phyloP scores from a whole-genome alignment of 2,329 filamentous ascomycete species.

The Botrytis fragariae region DNA sequence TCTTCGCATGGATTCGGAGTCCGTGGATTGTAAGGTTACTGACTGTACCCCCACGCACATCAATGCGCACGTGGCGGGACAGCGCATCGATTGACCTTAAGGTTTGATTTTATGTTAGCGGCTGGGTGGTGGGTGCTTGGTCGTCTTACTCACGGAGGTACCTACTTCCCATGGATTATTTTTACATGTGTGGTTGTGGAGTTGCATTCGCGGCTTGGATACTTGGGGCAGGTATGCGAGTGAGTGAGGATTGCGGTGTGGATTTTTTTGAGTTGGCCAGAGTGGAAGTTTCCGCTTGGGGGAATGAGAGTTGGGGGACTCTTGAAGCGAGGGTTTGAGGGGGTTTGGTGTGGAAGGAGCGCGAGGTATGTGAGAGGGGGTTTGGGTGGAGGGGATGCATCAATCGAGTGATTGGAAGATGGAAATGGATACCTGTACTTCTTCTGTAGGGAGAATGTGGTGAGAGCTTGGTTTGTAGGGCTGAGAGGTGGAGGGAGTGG shows the following conservation, averaged over 20 bases:
- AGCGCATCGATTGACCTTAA: neutral
- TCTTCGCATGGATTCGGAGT: no score
- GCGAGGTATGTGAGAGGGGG: neutral
- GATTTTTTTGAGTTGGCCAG: neutral
- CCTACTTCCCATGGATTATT: neutral
- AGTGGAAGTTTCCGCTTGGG: neutral
- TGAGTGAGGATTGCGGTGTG: neutral
- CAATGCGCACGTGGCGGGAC: neutral
- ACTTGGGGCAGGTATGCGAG: neutral
- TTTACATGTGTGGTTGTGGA: neutral
- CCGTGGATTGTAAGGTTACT: neutral
- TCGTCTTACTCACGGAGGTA: no score
- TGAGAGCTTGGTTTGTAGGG: neutral
- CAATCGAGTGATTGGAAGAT: neutral
- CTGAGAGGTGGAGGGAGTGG: neutral
- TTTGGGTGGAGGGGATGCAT: neutral
- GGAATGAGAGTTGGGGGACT: no score
- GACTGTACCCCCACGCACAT: neutral
- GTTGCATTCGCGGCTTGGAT: neutral
- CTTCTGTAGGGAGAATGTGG: neutral
- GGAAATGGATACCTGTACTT: neutral
- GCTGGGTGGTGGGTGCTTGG: no score
- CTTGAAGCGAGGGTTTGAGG: neutral
- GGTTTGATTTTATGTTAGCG: neutral
- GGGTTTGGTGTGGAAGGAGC: neutral